Conservation (phyloP, 2,329 filamentous ascomycete genomes). For the Ilyonectria robusta region DNA sequence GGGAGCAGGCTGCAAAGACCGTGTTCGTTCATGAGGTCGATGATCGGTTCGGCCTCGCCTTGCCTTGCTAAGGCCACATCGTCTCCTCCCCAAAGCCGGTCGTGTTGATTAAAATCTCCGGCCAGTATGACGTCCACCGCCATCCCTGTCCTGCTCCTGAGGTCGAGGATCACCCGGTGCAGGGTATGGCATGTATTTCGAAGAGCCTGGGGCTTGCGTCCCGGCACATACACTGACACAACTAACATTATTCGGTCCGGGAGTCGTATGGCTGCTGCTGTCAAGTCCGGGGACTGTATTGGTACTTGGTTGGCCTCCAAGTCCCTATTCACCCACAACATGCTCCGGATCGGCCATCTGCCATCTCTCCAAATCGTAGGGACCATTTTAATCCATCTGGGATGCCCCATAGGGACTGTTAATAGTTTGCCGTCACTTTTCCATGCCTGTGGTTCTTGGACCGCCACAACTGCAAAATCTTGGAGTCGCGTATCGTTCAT, state of each 20-base stretch:
- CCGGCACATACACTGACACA: too few species aligned
- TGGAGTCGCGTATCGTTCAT: too few species aligned
- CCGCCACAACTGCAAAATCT: too few species aligned
- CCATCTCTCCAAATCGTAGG: neutral
- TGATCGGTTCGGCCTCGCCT: conserved; percentile 54
- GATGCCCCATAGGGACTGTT: too few species aligned
- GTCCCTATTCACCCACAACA: neutral
- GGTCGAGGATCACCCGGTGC: neutral
- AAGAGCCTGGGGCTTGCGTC: neutral
- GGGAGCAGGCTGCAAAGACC: conserved; percentile 33
- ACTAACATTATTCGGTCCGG: too few species aligned
- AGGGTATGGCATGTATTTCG: neutral
- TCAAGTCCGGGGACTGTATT: too few species aligned
- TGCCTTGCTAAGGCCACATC: conserved; percentile 41
- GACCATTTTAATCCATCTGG: neutral
- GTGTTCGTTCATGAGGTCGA: conserved; percentile 54
- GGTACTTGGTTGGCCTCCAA: too few species aligned
- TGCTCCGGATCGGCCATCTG: neutral
- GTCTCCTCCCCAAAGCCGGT: conserved; percentile 6
- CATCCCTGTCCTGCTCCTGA: neutral
- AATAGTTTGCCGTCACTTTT: too few species aligned
- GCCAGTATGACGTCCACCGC: conserved; percentile 25
- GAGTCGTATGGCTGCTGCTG: too few species aligned
- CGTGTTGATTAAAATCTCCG: too few species aligned
- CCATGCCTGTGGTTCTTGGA: too few species aligned